phyloP scores from a whole-genome alignment of 805 yeast species.

The Wickerhamomyces chaumierensis region DNA sequence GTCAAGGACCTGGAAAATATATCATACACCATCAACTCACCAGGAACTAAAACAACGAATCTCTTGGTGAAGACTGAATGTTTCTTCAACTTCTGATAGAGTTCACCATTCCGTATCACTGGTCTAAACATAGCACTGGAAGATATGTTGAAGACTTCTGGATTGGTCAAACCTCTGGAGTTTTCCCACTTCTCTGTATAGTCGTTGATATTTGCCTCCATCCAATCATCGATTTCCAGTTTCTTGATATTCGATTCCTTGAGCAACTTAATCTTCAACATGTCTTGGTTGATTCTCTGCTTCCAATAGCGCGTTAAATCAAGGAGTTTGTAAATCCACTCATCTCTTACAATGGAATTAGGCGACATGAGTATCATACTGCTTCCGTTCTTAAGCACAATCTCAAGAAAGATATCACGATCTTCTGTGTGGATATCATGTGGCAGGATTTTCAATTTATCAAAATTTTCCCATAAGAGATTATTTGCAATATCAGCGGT shows the following conservation, averaged over 20 bases:
- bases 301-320: slow-evolving; percentile 50
- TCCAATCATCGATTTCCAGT: slow-evolving; percentile 41
- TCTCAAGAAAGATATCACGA: slow-evolving; percentile 39
- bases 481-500: slow-evolving; percentile 20
- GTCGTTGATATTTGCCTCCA: slow-evolving; percentile 42
- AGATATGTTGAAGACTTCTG: slow-evolving; percentile 41
- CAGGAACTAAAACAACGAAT: slow-evolving; percentile 60
- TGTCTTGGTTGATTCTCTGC: slow-evolving; percentile 29
- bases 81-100: slow-evolving; percentile 61
- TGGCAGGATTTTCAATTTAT: slow-evolving; percentile 13
- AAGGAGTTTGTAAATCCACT: slow-evolving; percentile 52
- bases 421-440: slow-evolving; percentile 13
- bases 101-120: slow-evolving; percentile 49
- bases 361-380: slow-evolving; percentile 46
- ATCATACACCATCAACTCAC: slow-evolving; percentile 48
- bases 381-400: slow-evolving; percentile 36
- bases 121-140: slow-evolving; percentile 48
- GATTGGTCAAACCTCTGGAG: slow-evolving; percentile 41
- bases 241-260: slow-evolving; percentile 33
- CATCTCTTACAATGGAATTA: slow-evolving; percentile 33
- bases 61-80: slow-evolving; percentile 54
- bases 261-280: slow-evolving; percentile 23
- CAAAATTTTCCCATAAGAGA: slow-evolving; percentile 18
- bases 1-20: slow-evolving; percentile 33
- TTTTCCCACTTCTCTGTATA: slow-evolving; percentile 41